These are phyloP conservation scores for Gaeumannomyces tritici DNA, from an alignment of 2,329 filamentous ascomycete species.

Conservation along the genomic window DNA sequence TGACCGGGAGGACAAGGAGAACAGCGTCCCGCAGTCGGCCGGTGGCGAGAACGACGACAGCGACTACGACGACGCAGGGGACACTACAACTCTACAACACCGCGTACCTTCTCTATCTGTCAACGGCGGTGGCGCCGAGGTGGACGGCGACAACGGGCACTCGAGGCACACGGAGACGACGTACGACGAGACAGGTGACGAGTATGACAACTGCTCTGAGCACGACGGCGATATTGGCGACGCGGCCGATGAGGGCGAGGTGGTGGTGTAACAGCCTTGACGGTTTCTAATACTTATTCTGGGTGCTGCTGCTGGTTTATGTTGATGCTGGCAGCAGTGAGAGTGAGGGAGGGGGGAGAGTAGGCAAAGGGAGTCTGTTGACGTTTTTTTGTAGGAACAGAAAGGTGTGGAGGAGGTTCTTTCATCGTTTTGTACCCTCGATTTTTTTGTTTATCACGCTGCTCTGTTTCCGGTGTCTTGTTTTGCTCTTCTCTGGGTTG, in stretches of 20 bases:
- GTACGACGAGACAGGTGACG: slow-evolving; percentile 5
- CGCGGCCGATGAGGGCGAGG: slow-evolving; percentile 11
- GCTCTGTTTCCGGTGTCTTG: neutral
- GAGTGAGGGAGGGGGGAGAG: neutral
- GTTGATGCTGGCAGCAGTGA: neutral
- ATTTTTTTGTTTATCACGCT: neutral
- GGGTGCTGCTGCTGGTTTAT: no score
- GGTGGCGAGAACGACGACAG: slow-evolving; percentile 4
- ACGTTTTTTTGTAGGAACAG: no score
- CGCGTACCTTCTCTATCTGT: slow-evolving; percentile 2
- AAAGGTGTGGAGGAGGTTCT: neutral
- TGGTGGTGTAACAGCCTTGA: slow-evolving; percentile 10
- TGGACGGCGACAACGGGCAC: slow-evolving; percentile 21
- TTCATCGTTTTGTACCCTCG: neutral
- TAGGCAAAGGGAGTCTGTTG: neutral
- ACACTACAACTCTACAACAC: neutral
- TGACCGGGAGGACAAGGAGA: slow-evolving; percentile 46
- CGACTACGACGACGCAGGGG: neutral
- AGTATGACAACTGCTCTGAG: slow-evolving; percentile 18
- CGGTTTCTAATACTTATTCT: no score
- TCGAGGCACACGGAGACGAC: slow-evolving; percentile 41
- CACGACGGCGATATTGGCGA: slow-evolving; percentile 8
- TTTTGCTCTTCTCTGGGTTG: neutral
- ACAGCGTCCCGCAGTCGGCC: slow-evolving; percentile 13
- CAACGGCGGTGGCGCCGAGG: slow-evolving; percentile 2